These are phyloP conservation scores for Begonia masoniana DNA, from an alignment of 306 rosid species.

Conservation along the genomic window DNA sequence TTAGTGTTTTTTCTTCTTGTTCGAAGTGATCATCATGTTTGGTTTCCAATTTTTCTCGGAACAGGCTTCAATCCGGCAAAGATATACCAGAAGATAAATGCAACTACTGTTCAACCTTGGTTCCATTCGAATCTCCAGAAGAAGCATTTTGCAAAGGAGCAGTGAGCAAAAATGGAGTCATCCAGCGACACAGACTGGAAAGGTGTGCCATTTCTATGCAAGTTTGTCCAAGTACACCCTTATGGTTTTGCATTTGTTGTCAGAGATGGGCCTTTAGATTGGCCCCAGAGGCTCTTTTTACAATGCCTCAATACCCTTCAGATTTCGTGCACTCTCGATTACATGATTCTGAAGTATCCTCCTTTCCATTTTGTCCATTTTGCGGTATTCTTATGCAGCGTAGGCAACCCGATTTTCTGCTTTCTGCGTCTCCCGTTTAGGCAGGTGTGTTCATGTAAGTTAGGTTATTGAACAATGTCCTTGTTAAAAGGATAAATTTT, in stretches of 20 bases:
- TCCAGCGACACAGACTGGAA: conserved; percentile 36
- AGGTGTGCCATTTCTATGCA: conserved; percentile 81
- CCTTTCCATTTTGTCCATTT: conserved; percentile 64
- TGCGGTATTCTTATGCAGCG: conserved; percentile 82
- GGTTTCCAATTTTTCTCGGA: conserved; percentile 3
- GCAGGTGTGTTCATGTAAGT: not conserved
- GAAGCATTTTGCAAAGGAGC: conserved; percentile 46
- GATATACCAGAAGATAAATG: conserved; percentile 37
- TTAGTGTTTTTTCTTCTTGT: too few species aligned
- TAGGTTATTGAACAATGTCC: too few species aligned
- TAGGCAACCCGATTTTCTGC: conserved; percentile 64
- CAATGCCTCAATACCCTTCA: conserved; percentile 26
- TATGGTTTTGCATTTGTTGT: conserved; percentile 87
- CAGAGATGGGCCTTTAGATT: conserved; percentile 43
- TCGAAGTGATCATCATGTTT: not conserved
- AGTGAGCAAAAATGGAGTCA: conserved; percentile 8
- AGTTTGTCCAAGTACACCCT: conserved; percentile 58
- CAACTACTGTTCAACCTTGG: conserved; percentile 57
- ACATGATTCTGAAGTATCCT: conserved; percentile 18
- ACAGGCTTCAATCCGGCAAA: conserved; percentile 23
- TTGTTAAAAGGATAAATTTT: too few species aligned
- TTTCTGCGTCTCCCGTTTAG: conserved; percentile 62
- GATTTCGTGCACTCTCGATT: conserved; percentile 24
- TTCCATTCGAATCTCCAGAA: conserved; percentile 75
- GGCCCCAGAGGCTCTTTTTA: conserved; percentile 56